Evolutionary conservation across 495 filamentous ascomycete species (phyloP), one percentile per base, ranked within the genome.

Genomic region (Penicillium bovifimosum): DNA sequence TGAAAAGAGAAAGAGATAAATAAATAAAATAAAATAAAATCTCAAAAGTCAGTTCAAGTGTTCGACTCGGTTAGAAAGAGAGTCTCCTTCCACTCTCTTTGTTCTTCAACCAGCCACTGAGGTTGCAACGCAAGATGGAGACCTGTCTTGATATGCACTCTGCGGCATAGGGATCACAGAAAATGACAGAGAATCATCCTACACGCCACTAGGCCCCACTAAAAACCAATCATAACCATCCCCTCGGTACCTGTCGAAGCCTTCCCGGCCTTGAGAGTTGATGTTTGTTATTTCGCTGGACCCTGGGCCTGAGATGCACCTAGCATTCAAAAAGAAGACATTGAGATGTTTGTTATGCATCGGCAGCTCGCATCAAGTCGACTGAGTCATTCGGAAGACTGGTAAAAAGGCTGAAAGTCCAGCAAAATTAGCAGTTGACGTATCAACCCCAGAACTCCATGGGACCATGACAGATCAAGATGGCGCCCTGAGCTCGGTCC

Each of bases 371-470:
- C 18, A 48, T 48, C 17, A n/a, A 35, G 11, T 36, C 43, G n/a
- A 11, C 3, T 11, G 4, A 11, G 13, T 5, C 32, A 34, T 13
- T 34, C 43, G 20, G 16, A 47, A 7, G 24, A 17, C 8, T 24
- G 2, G 9, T 39, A 29, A 14, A 11, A 38, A 27, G 38, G 24
- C 5, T 9, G 13, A 5, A 38, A 35, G 3, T 8, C 7, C 13
- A 24, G 13, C 18, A 2, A 14, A 36, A 26, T 16, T 27, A 35
- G 47, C 53, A 63, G 52, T 63, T 61, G 63, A 66, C 18, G 60
- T 66, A 61, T 66, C 63, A 45, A 47, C 52, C 31, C 43, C 42
- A 33, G 35, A 34, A 47, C 41, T 41, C 50, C 33, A 36, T 26
- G 14, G 46, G 38, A 56, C 50, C 33, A 36, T 26, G 14, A 41